phyloP scores from a whole-genome alignment of 495 filamentous ascomycete genomes.

The Ascobolus immersus region DNA sequence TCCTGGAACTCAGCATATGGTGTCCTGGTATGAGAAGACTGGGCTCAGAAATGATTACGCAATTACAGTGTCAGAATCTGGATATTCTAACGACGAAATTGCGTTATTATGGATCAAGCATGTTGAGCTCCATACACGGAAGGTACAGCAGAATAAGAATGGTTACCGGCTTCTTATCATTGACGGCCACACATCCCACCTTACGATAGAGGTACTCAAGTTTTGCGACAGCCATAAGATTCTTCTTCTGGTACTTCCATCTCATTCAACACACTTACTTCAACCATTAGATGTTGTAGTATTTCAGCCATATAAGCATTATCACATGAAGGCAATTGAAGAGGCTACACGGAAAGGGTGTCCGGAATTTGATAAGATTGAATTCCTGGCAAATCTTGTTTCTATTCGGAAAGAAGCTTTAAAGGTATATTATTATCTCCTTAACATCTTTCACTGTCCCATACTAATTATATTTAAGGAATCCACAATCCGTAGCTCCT shows the following conservation, averaged over 20 bases:
- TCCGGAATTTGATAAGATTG: slow-evolving; percentile 5
- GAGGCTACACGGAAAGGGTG: slow-evolving; percentile 7
- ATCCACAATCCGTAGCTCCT: neutral
- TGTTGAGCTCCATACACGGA: neutral
- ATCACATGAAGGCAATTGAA: neutral
- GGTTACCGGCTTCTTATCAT: slow-evolving; percentile 1
- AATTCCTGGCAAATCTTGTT: slow-evolving; percentile 1
- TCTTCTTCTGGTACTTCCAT: slow-evolving; percentile 3
- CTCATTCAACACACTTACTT: slow-evolving; percentile 7
- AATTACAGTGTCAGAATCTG: slow-evolving; percentile 3
- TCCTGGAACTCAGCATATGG: neutral
- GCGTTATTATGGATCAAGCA: neutral
- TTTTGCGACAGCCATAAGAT: slow-evolving; percentile 7
- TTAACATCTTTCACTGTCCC: too few relatives aligned
- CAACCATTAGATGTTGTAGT: slow-evolving; percentile 5
- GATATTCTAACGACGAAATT: slow-evolving; percentile 6
- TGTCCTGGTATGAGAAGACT: neutral
- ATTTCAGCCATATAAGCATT: neutral
- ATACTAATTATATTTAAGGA: too few relatives aligned
- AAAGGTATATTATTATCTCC: too few relatives aligned
- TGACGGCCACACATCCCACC: slow-evolving; percentile 3
- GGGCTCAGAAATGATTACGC: neutral
- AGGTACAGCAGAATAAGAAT: neutral
- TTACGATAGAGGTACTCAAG: slow-evolving; percentile 5
- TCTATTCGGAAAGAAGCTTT: slow-evolving; percentile 2